A percentile compares a stretch with the other conserved stretches of the same genome.
Evolutionary conservation across 306 rosid species (phyloP).

Genomic region (Lotus japonicus): DNA sequence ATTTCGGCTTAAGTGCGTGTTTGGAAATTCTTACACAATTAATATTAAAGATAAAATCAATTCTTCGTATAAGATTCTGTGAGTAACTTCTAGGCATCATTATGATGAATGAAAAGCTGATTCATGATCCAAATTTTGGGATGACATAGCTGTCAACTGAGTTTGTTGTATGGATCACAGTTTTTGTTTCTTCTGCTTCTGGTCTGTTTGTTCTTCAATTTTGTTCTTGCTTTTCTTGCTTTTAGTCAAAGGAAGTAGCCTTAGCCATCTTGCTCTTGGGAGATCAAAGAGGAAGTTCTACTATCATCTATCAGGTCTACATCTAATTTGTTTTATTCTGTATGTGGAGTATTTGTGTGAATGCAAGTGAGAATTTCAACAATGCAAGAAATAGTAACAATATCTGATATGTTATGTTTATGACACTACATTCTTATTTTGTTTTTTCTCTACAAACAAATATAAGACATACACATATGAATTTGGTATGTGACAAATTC

Average conservation of each 20-base stretch:
- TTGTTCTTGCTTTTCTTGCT: slow-evolving; percentile 20
- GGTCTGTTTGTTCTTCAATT: slow-evolving; percentile 23
- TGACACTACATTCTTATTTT: not conserved
- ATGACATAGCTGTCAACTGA: slow-evolving; percentile 29
- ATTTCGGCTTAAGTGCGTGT: no score
- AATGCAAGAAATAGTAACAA: slow-evolving; percentile 8
- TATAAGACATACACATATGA: not conserved
- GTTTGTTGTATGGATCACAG: slow-evolving; percentile 30
- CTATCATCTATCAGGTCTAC: slow-evolving; percentile 21
- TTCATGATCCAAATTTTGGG: no score
- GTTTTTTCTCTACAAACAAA: not conserved
- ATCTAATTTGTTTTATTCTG: not conserved
- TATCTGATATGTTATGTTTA: not conserved
- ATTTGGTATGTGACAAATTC: slow-evolving; percentile 25
- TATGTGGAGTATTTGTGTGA: not conserved
- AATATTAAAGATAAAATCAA: no score
- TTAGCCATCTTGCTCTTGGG: slow-evolving; percentile 6
- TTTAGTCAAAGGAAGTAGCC: slow-evolving; percentile 27
- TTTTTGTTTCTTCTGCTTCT: slow-evolving; percentile 39
- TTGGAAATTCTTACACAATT: no score
- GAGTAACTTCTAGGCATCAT: no score
- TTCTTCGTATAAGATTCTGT: no score
- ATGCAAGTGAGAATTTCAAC: slow-evolving; percentile 13
- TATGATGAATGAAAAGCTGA: no score
- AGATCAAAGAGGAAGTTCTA: slow-evolving; percentile 11